Base-by-base conservation (phyloP, 345 rosid species). In the Arabis alpina region DNA sequence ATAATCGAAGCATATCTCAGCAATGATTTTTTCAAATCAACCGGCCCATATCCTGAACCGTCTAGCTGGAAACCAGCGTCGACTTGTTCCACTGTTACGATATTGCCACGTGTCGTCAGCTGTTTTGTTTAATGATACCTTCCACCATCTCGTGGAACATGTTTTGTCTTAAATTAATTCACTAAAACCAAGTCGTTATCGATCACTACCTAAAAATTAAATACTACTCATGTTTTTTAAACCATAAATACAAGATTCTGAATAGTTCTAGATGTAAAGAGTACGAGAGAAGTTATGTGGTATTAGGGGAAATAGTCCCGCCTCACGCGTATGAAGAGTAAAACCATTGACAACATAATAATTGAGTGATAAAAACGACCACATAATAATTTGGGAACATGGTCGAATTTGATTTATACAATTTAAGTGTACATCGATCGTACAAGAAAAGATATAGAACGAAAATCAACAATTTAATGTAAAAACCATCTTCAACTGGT, bases 1-100 rank as follows among this genome's bases (percentile, higher is more conserved):
- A 58, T 43, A 60, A 61, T 67, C 24, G 55, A 34, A 58, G 28
- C 50, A 50, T 54, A 72, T 56, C n/a, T 64, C 37, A 56, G 24
- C 65, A 56, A 58, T n/a, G 45, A 52, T 25, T 60, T 54, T 53
- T 45, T 13, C 53, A 58, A 61, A 36, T 63, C 49, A 47, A 63
- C 73, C 73, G 68, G 68, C 69, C 68, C 62, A 67, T 44, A 53
- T 54, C 61, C 57, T 25, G 45, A 68, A 53, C 58, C 78, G 64
- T 74, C 64, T 69, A 61, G 72, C 60, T 42, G n/a, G 57, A 52
- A 25, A 43, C 69, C 78, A 73, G 63, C 73, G 39, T 36, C 57
- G 32, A 67, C 73, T 52, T 66, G 1, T 16, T 74, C 34, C 37
- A 36, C 56, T 69, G 64, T 53, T 53, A 0, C 4, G 68, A 66